These are phyloP conservation scores for Leccinum subspadiceum DNA, from an alignment of 1,284 basidiomycete genomes.

Conservation along the genomic window DNA sequence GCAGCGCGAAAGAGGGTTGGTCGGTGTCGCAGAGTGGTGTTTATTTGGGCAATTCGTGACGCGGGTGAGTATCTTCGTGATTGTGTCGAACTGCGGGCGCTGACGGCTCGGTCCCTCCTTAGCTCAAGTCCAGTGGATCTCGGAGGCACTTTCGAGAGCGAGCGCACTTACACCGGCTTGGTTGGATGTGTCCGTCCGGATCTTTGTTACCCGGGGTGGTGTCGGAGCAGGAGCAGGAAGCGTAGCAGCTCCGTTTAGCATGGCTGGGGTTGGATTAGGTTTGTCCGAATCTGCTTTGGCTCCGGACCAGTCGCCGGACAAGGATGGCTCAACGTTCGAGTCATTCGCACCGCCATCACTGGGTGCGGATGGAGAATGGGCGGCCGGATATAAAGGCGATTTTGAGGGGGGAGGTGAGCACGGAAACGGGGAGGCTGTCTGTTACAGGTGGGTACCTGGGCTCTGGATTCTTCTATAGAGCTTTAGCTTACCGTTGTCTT, in stretches of 20 bases:
- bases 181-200: conserved; percentile 33
- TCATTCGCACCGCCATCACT: conserved; percentile 11
- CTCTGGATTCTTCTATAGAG: background rate
- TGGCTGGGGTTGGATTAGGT: background rate
- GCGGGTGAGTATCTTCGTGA: conserved; percentile 25
- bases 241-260: background rate
- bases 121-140: conserved; percentile 37
- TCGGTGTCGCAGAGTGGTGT: conserved; percentile 31
- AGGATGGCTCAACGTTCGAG: conserved; percentile 10
- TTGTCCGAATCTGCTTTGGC: conserved; percentile 1
- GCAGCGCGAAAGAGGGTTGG: conserved; percentile 21
- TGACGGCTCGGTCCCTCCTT: background rate
- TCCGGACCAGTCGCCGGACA: conserved; percentile 11
- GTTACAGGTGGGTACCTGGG: conserved; percentile 24
- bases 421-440: conserved; percentile 25
- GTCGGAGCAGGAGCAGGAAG: background rate
- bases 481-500: background rate
- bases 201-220: conserved; percentile 32
- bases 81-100: too few relatives aligned
- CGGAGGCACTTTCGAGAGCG: conserved; percentile 28
- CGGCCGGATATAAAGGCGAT: conserved; percentile 23
- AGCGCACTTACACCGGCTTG: conserved; percentile 22
- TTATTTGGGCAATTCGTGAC: conserved; percentile 42
- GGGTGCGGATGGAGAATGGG: conserved; percentile 19
- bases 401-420: conserved; percentile 22